Evolutionary conservation across 2,329 filamentous ascomycete species (phyloP).

Genomic region (Epicoccum nigrum): DNA sequence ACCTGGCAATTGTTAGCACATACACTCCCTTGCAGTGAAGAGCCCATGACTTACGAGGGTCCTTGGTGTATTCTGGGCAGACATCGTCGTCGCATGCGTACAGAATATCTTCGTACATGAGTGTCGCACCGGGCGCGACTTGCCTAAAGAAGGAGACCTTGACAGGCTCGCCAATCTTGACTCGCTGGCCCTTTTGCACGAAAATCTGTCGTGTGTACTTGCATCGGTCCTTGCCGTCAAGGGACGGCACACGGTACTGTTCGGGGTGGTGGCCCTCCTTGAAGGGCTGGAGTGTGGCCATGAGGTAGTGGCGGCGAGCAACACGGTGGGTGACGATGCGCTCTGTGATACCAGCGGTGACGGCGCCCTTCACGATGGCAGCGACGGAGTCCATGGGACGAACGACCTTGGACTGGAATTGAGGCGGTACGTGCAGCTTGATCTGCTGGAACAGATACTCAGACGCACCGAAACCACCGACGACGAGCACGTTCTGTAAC

Average conservation of each 20-base stretch:
- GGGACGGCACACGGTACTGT: conserved; percentile 93
- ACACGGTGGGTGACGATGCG: conserved; percentile 96
- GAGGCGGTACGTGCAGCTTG: conserved; percentile 95
- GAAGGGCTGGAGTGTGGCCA: conserved; percentile 98
- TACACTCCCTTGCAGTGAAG: background rate
- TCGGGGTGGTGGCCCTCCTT: conserved; percentile 99
- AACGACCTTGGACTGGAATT: conserved; percentile 98
- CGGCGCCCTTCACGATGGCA: conserved; percentile 97
- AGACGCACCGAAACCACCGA: conserved; percentile 96
- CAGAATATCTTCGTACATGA: conserved; percentile 99
- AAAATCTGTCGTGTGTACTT: conserved; percentile 99
- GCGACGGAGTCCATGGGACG: conserved; percentile 98
- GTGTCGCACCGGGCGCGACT: conserved; percentile 91
- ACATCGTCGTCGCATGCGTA: conserved; percentile 98
- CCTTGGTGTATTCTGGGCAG: conserved; percentile 98
- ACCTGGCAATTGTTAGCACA: conserved; percentile 59
- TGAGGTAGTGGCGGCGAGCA: conserved; percentile 95
- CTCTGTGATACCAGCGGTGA: conserved; percentile 97
- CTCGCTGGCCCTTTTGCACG: conserved; percentile 96
- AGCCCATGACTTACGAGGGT: conserved; percentile 80
- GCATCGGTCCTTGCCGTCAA: conserved; percentile 97
- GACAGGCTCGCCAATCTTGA: conserved; percentile 98
- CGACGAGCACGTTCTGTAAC: conserved; percentile 94
- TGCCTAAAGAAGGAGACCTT: conserved; percentile 99
- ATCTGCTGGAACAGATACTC: conserved; percentile 99